Conservation (phyloP, 208 protist species). For the Wallacemonas sp. region DNA sequence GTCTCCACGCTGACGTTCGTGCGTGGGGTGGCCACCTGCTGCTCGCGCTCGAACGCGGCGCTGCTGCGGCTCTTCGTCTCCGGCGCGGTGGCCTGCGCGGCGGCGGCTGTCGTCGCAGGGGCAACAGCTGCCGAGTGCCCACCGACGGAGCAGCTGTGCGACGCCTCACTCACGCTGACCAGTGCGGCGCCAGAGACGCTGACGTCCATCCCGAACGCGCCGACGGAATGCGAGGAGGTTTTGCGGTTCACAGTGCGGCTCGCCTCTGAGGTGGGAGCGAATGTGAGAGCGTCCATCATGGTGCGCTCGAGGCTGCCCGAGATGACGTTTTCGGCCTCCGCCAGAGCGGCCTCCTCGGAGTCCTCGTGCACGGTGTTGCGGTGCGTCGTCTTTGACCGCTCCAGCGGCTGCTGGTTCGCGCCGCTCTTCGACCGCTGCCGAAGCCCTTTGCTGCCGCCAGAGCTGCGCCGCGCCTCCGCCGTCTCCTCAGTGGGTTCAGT, state of each 20-base stretch:
- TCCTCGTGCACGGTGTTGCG: slow-evolving; percentile 12
- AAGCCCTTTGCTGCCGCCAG: slow-evolving; percentile 2
- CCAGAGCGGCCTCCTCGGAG: slow-evolving; percentile 8
- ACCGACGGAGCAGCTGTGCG: background rate
- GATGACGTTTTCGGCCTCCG: slow-evolving; percentile 9
- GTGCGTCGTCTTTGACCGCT: slow-evolving; percentile 13
- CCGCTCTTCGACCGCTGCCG: slow-evolving; percentile 13
- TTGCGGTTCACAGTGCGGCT: slow-evolving; percentile 8
- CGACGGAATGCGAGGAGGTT: background rate
- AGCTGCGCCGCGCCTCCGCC: too few species aligned
- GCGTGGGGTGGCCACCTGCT: slow-evolving; percentile 13
- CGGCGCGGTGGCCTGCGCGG: background rate
- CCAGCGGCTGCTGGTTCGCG: slow-evolving; percentile 10
- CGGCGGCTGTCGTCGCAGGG: background rate
- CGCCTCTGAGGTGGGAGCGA: slow-evolving; percentile 30
- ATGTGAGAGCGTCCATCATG: slow-evolving; percentile 22
- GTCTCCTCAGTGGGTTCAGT: too few species aligned
- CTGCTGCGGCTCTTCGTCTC: slow-evolving; percentile 10
- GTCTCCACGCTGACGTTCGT: slow-evolving; percentile 9
- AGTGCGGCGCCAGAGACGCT: slow-evolving; percentile 4
- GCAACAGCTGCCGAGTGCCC: background rate
- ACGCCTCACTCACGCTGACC: slow-evolving; percentile 1
- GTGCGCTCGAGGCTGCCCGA: slow-evolving; percentile 1
- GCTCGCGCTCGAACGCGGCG: slow-evolving; percentile 20
- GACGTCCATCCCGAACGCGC: background rate